These are phyloP conservation scores for Saccharomyces mikatae DNA, from an alignment of 805 yeast genomes.

Conservation along the genomic window DNA sequence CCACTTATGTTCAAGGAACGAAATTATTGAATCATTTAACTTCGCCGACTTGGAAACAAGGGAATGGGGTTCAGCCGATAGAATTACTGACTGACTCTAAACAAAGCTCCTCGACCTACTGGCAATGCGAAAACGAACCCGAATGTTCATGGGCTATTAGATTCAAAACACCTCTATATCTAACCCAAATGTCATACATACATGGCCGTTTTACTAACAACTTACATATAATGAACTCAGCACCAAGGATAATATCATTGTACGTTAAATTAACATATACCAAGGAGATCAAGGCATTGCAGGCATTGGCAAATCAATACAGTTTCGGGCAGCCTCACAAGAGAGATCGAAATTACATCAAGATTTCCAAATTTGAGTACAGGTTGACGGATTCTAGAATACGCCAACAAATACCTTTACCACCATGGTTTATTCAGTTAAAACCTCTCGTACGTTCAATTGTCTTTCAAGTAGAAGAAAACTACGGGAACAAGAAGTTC, in stretches of 20 bases:
- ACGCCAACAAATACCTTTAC: constrained; percentile 27
- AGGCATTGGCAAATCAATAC: constrained; percentile 11
- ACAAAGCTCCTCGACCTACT: constrained; percentile 23
- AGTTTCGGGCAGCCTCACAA: constrained; percentile 13
- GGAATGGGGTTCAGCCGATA: constrained; percentile 22
- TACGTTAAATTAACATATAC: constrained; percentile 21
- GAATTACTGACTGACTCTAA: constrained; percentile 21
- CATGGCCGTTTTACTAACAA: constrained; percentile 34
- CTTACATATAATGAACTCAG: constrained; percentile 33
- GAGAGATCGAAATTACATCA: constrained; percentile 19
- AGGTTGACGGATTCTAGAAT: constrained; percentile 16
- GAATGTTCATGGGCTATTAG: constrained; percentile 31
- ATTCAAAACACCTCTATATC: constrained; percentile 33
- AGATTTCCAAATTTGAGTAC: constrained; percentile 26
- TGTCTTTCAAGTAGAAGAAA: constrained; percentile 26
- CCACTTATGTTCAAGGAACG: constrained; percentile 32
- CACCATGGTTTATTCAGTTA: constrained; percentile 25
- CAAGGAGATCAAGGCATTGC: constrained; percentile 6
- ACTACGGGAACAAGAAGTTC: constrained; percentile 32
- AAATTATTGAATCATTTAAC: constrained; percentile 32
- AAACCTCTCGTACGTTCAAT: constrained; percentile 30
- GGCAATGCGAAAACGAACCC: constrained; percentile 25
- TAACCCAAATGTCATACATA: constrained; percentile 30
- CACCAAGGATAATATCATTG: constrained; percentile 31
- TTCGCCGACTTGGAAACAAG: constrained; percentile 26